phyloP scores from a whole-genome alignment of 2,329 filamentous ascomycete species.

The Ceratocystis diversiconidia region DNA sequence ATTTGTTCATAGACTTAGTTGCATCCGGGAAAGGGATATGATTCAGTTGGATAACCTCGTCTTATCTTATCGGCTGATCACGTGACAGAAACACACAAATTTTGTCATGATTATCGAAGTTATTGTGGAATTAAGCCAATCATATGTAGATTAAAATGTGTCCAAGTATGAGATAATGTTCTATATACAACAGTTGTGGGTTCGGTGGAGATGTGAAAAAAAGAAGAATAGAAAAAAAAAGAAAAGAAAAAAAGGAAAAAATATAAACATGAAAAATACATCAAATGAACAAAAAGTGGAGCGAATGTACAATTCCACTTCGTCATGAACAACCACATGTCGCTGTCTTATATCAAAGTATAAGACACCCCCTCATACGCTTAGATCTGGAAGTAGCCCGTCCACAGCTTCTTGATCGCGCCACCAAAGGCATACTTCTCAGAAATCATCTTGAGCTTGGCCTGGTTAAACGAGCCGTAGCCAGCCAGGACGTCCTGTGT shows the following conservation, averaged over 20 bases:
- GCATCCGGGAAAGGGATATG: background rate
- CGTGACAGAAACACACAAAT: too few species aligned
- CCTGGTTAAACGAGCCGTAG: slow-evolving; percentile 28
- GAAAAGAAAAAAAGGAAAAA: background rate
- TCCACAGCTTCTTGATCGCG: slow-evolving; percentile 25
- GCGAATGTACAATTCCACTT: background rate
- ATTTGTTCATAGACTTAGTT: background rate
- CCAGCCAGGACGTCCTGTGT: slow-evolving; percentile 28
- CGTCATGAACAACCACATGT: background rate
- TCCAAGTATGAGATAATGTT: too few species aligned
- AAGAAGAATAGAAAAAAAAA: background rate
- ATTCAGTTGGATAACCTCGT: background rate
- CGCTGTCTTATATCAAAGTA: too few species aligned
- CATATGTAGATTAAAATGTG: background rate
- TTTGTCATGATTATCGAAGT: too few species aligned
- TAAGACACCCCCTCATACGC: background rate
- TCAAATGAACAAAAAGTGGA: background rate
- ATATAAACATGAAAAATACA: background rate
- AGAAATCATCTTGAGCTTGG: slow-evolving; percentile 22
- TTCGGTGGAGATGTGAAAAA: background rate
- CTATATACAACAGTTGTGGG: too few species aligned
- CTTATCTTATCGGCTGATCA: too few species aligned
- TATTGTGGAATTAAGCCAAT: background rate
- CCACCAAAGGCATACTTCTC: slow-evolving; percentile 25
- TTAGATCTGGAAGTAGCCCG: slow-evolving; percentile 24